Base-by-base conservation (phyloP, 2,329 filamentous ascomycete genomes). In the Diaporthe sp. region DNA sequence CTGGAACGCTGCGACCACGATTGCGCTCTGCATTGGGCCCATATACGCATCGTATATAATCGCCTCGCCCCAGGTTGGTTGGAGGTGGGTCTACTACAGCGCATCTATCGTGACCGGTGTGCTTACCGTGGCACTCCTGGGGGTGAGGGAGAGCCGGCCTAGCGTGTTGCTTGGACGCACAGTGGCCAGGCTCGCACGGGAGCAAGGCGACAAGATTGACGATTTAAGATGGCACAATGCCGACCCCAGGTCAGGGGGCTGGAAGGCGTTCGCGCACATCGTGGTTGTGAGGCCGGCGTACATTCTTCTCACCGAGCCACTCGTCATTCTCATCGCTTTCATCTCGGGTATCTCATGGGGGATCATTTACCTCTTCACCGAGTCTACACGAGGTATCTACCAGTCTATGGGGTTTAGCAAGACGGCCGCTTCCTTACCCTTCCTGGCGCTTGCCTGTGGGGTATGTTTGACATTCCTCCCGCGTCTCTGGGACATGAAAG, bases 321-420 rank as follows among this genome's bases (percentile, higher is more conserved):
- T 88, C 51, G 83, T 88, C 37, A 82, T 85, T 50, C 78, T 83
- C 51, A 81, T 85, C 15, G 81, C 86, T 0, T 79, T 85, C 30
- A 85, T 88, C 76, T 84, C 82, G 12, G 84, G 84, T 12, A 78
- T 84, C 22, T 82, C 83, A 9, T 86, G 84, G 76, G 85, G 82
- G 0, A 79, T 88, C n/a, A 84, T 88, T 35, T 88, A 88, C 75
- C 82, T 88, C 4, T 86, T 87, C 76, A 84, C 86, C 0, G 85
- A 87, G 79, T 82, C 84, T 0, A 77, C 88, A 0, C 79, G 81
- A 1, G 77, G 81, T 0, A 81, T 88, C 4, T 88, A 86, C 77
- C 71, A 80, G 39, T 78, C 80, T 5, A 77, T 84, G 68, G 80
- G 81, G 5, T 82, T 86, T 75, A 76, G 79, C 3, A 71, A 75